Evolutionary conservation across 2,329 filamentous ascomycete species (phyloP), one percentile per base, ranked within the genome.

Genomic region (Byssochlamys sp.): DNA sequence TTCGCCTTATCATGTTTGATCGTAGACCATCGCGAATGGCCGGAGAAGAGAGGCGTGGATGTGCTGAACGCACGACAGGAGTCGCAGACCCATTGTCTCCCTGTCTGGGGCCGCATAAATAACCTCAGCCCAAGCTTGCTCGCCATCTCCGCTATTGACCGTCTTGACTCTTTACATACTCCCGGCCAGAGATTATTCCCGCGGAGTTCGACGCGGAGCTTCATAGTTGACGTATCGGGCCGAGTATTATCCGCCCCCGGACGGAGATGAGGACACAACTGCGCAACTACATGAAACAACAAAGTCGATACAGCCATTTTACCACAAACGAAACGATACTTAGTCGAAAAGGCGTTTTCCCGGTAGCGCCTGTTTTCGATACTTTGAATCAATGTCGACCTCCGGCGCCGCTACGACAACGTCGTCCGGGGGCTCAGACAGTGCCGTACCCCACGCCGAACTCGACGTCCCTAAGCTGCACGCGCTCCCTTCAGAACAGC

Each of bases 1-100:
- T 87, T 89, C 55, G 87, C 91, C 74, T 99, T 99, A 73, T 94
- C 90, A 73, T 97, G 94, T 69, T 87, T 89, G 75, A 96, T 97
- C 68, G 94, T 95, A 58, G 90, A 91, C 94, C 94, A 99, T 71
- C 91, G 88, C 73, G 87, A 96, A 75, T 96, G 91, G 12, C 91
- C 91, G 26, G 87, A 86, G 60, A 75, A 73, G 12, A 74, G 67
- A 6, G 66, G 58, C 7, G 78, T 62, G 14, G 77, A 79, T 14
- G 76, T 77, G 57, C 71, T 71, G 59, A 87, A 79, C 35, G 71
- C 67, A 56, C 81, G 80, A 58, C 75, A 72, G 10, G 57, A 49
- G 33, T 62, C 55, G 52, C 66, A 67, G 27, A 61, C 55, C 59
- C 61, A 54, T 29, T 48, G 61, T 14, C 54, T 56, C 7, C 24